phyloP scores from a whole-genome alignment of 805 yeast genomes.

The Sugiyamaella chiloensis region DNA sequence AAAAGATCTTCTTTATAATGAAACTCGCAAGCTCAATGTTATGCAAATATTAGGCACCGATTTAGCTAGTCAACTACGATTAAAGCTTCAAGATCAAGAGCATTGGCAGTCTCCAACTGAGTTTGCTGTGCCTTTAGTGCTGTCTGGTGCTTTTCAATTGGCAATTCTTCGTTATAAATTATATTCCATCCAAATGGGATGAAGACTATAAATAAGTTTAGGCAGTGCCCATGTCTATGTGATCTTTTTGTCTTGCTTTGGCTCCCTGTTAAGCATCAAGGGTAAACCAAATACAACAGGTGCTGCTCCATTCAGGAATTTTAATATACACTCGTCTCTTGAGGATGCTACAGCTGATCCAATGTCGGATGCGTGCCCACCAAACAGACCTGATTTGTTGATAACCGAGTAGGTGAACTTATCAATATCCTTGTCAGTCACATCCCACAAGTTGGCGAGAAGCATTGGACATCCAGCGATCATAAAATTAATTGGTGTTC shows the following conservation, averaged over 20 bases:
- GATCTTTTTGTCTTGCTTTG: no score
- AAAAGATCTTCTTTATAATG: no score
- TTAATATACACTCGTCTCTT: slow-evolving; percentile 64
- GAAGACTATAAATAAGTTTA: background rate
- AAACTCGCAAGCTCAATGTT: background rate
- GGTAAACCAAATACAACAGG: slow-evolving; percentile 92
- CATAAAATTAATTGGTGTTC: slow-evolving; percentile 73
- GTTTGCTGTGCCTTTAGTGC: background rate
- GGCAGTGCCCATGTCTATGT: no score
- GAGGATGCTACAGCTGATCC: slow-evolving; percentile 59
- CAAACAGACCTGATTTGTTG: slow-evolving; percentile 60
- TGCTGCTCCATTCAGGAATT: slow-evolving; percentile 84
- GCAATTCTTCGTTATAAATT: slow-evolving; percentile 7
- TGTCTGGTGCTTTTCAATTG: background rate
- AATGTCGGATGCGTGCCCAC: slow-evolving; percentile 35
- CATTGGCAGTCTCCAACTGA: background rate
- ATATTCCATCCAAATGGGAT: background rate
- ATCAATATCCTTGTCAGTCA: slow-evolving; percentile 94
- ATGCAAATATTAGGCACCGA: background rate
- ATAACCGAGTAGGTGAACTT: slow-evolving; percentile 62
- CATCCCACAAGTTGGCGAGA: slow-evolving; percentile 91
- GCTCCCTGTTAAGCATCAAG: slow-evolving; percentile 10
- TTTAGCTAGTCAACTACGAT: background rate
- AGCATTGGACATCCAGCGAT: slow-evolving; percentile 80
- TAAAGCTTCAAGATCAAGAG: background rate